Conservation (phyloP, 352 stramenopile genomes). For the Thalassiosira hispida region DNA sequence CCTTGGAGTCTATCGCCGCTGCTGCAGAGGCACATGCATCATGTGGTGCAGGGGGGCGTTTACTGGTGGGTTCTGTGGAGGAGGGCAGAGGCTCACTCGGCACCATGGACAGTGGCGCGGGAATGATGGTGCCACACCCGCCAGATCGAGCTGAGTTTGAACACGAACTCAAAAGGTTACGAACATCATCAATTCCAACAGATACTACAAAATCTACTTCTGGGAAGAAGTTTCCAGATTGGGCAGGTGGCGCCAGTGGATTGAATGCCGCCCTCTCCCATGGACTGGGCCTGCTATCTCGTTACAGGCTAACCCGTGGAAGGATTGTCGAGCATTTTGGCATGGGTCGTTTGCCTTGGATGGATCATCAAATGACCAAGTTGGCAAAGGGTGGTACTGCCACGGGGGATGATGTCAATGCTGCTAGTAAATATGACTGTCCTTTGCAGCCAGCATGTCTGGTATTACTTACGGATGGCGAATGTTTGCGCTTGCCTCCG, state of each 20-base stretch:
- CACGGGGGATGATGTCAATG: conserved; percentile 20
- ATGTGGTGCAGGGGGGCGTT: conserved; percentile 69
- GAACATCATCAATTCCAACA: conserved; percentile 44
- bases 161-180: conserved; percentile 69
- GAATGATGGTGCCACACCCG: conserved; percentile 33
- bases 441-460: conserved; percentile 77
- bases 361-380: conserved; percentile 50
- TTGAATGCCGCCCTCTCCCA: conserved; percentile 72
- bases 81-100: conserved; percentile 22
- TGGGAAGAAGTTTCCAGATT: conserved; percentile 68
- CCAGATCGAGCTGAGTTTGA: conserved; percentile 67
- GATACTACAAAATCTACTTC: conserved; percentile 19
- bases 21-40: conserved; percentile 44
- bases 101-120: conserved; percentile 18
- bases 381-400: conserved; percentile 8
- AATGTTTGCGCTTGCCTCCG: conserved; percentile 62
- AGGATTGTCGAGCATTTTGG: conserved; percentile 77
- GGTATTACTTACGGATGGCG: conserved; percentile 77
- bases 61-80: conserved; percentile 72
- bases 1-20: conserved; percentile 49
- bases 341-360: conserved; percentile 69
- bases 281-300: conserved; percentile 74
- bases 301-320: conserved; percentile 67
- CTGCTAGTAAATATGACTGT: conserved; percentile 21
- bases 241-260: conserved; percentile 67